phyloP scores from a whole-genome alignment of 1,139 yeast genomes.

The Geotrichum histeridarum region DNA sequence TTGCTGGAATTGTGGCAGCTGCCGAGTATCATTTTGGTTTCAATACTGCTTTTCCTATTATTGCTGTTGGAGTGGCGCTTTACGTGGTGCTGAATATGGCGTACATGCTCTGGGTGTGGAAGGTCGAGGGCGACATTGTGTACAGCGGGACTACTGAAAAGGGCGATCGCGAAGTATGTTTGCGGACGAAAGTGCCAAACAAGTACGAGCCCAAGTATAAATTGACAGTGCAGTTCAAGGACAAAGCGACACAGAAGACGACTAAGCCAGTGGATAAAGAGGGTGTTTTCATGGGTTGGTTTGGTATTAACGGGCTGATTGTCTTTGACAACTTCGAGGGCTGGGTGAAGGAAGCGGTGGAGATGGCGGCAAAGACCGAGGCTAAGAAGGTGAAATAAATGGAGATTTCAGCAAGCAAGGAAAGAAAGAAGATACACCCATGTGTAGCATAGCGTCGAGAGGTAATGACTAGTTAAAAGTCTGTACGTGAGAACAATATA shows the following conservation, averaged over 20 bases:
- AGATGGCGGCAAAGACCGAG: constrained; percentile 1
- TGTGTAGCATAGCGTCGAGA: no score
- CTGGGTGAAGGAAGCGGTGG: constrained; percentile 17
- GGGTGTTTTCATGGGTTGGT: constrained; percentile 28
- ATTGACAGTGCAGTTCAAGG: constrained; percentile 32
- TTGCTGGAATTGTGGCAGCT: constrained; percentile 62
- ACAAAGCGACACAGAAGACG: background rate
- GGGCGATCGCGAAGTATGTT: constrained; percentile 29
- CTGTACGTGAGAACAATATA: no score
- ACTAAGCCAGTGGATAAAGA: background rate
- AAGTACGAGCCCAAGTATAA: constrained; percentile 47
- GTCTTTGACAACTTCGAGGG: constrained; percentile 26
- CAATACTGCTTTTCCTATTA: constrained; percentile 39
- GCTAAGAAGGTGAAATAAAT: constrained; percentile 8
- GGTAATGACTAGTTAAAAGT: no score
- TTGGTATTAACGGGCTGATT: constrained; percentile 31
- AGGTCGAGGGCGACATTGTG: constrained; percentile 51
- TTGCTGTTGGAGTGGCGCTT: constrained; percentile 43
- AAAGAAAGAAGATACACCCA: background rate
- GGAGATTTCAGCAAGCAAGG: background rate
- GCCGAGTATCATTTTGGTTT: constrained; percentile 61
- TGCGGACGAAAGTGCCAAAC: constrained; percentile 29
- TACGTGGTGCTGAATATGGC: constrained; percentile 51
- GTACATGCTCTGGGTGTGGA: constrained; percentile 47
- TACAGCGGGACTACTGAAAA: constrained; percentile 51